Evolutionary conservation across 495 filamentous ascomycete genomes (phyloP).

Genomic region (Bacidia rubella): DNA sequence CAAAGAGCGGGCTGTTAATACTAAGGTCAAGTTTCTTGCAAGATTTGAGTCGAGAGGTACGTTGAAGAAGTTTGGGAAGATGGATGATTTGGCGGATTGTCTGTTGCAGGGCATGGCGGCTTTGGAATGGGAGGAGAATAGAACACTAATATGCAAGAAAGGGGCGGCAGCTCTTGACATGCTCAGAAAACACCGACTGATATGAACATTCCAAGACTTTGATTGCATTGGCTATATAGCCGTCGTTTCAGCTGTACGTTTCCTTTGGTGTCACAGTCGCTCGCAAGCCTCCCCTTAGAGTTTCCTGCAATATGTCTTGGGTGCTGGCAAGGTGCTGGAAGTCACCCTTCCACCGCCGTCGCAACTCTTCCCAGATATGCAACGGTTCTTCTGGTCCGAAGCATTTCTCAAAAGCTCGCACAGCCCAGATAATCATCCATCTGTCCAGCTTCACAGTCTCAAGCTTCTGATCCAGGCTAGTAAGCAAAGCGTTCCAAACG

Average conservation of each 20-base stretch:
- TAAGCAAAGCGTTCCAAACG: conserved; percentile 24
- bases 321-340: conserved; percentile 1
- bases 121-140: conserved; percentile 69
- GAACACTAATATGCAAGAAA: conserved; percentile 22
- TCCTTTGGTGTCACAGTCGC: neutral
- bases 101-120: conserved; percentile 76
- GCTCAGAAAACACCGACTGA: neutral
- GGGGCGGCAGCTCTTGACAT: conserved; percentile 7
- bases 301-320: conserved; percentile 5
- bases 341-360: conserved; percentile 11
- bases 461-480: conserved; percentile 6
- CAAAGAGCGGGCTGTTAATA: neutral
- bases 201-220: neutral
- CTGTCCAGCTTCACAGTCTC: conserved; percentile 11
- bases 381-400: conserved; percentile 13
- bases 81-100: conserved; percentile 88
- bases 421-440: conserved; percentile 18
- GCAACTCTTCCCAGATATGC: conserved; percentile 18
- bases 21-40: neutral
- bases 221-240: neutral
- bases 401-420: conserved; percentile 17
- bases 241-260: neutral
- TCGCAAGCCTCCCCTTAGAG: neutral
- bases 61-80: conserved; percentile 39
- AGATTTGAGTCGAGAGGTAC: conserved; percentile 23